Evolutionary conservation across 2,329 filamentous ascomycete species (phyloP), one percentile per base, ranked within the genome.

Genomic region (Phyllosticta paracitricarpa): DNA sequence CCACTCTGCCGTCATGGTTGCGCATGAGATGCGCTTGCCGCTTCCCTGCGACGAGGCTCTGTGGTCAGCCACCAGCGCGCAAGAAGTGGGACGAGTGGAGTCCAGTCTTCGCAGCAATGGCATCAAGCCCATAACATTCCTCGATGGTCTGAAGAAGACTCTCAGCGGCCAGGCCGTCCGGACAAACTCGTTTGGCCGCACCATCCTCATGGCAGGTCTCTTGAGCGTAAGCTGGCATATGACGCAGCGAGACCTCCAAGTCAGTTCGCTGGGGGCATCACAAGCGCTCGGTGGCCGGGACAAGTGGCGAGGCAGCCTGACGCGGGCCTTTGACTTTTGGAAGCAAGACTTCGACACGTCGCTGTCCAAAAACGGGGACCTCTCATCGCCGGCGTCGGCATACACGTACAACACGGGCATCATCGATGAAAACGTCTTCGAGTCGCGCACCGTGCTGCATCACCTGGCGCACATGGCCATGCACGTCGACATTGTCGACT

Each of bases 381-480:
- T 68, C 8, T 57, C 66, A 12, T 65, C 66, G 1, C 68, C 71
- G 2, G 14, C 40, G 17, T 68, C 69, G 40, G 67, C 70, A 2
- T 71, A 73, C 61, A 62, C 65, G 3, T 71, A 72, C 62, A 68
- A 68, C 14, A 71, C 69, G 30, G 68, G 67, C 33, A 24, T 66
- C 62, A 76, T 79, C 53, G 85, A 87, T 68, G 84, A 89, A 64
- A 87, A 87, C 67, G 86, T 95, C 30, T 93, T 94, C 67, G 91
- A 97, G 72, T 91, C 88, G 64, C 85, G 91, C 22, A 95, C 89
- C 2, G 93, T 96, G 28, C 79, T 97, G 54, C 92, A 97, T 70
- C 91, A 96, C 68, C 79, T 99, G 12, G 94, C 94, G 0, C 94
- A 97, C 73, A 97, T 99, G 90, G 91, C 91, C 2, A 96, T 96